Conservation (phyloP, 2,329 filamentous ascomycete genomes). For the Botrytis squamosa region DNA sequence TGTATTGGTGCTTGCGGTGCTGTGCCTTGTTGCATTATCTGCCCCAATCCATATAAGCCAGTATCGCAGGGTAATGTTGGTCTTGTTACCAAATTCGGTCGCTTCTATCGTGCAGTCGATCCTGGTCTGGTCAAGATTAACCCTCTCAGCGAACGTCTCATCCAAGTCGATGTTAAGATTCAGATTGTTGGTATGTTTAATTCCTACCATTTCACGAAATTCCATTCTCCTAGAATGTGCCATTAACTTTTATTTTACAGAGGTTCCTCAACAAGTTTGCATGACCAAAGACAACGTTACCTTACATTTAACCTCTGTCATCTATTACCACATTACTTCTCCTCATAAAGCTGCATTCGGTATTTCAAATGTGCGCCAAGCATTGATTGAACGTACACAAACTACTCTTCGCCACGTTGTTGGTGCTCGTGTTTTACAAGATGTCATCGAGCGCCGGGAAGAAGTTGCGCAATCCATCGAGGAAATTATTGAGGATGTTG, state of each 20-base stretch:
- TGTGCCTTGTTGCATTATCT: slow-evolving; percentile 86
- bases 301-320: slow-evolving; percentile 88
- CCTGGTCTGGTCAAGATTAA: slow-evolving; percentile 97
- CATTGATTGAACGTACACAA: slow-evolving; percentile 96
- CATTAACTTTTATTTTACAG: slow-evolving; percentile 39
- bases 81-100: slow-evolving; percentile 91
- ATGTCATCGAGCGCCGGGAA: slow-evolving; percentile 97
- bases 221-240: neutral
- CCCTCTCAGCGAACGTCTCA: slow-evolving; percentile 83
- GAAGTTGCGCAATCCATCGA: slow-evolving; percentile 93
- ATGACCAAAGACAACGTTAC: slow-evolving; percentile 99
- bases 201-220: neutral
- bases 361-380: slow-evolving; percentile 90
- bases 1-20: slow-evolving; percentile 78
- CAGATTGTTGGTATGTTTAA: slow-evolving; percentile 71
- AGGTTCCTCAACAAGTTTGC: slow-evolving; percentile 94
- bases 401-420: slow-evolving; percentile 97
- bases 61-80: slow-evolving; percentile 93
- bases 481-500: slow-evolving; percentile 97
- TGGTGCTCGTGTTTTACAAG: slow-evolving; percentile 90
- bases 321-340: slow-evolving; percentile 96
- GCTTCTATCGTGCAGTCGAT: slow-evolving; percentile 93
- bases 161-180: slow-evolving; percentile 97
- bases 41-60: slow-evolving; percentile 93
- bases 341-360: slow-evolving; percentile 98